Conservation (phyloP, 202 grass and related monocot genomes). For the Zizania palustris region DNA sequence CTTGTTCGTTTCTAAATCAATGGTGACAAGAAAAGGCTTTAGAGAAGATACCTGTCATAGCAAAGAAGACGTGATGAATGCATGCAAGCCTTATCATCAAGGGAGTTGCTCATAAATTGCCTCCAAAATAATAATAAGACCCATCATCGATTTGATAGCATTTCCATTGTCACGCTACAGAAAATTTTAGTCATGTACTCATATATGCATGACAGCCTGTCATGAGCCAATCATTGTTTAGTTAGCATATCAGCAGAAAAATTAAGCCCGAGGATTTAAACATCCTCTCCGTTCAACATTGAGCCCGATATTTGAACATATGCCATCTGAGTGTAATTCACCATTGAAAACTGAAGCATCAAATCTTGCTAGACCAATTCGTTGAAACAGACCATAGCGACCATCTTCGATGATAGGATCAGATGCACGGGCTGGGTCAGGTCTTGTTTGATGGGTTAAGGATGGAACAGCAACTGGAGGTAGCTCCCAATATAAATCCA, state of each 20-base stretch:
- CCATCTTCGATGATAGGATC: constrained; percentile 88
- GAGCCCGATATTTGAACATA: constrained; percentile 69
- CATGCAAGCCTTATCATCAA: not conserved
- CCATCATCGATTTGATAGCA: not conserved
- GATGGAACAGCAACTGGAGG: constrained; percentile 87
- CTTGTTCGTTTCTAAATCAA: not conserved
- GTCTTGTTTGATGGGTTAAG: constrained; percentile 92
- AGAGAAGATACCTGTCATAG: not conserved
- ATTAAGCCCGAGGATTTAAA: constrained; percentile 24
- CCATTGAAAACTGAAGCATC: constrained; percentile 84
- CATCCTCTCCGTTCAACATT: constrained; percentile 28
- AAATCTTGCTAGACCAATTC: constrained; percentile 65
- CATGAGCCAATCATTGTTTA: not conserved
- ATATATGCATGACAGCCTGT: not conserved
- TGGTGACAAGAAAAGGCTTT: not conserved
- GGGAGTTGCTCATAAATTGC: too few species aligned
- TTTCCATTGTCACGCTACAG: not conserved
- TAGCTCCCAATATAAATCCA: constrained; percentile 89
- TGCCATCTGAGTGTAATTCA: constrained; percentile 91
- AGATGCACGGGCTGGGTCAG: constrained; percentile 71
- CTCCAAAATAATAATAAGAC: too few species aligned
- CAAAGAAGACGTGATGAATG: not conserved
- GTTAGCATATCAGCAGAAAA: constrained; percentile 25
- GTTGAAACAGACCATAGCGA: constrained; percentile 63
- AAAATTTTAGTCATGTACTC: not conserved